Base-by-base conservation (phyloP, 257 asterid genomes). In the Solanum piurae region DNA sequence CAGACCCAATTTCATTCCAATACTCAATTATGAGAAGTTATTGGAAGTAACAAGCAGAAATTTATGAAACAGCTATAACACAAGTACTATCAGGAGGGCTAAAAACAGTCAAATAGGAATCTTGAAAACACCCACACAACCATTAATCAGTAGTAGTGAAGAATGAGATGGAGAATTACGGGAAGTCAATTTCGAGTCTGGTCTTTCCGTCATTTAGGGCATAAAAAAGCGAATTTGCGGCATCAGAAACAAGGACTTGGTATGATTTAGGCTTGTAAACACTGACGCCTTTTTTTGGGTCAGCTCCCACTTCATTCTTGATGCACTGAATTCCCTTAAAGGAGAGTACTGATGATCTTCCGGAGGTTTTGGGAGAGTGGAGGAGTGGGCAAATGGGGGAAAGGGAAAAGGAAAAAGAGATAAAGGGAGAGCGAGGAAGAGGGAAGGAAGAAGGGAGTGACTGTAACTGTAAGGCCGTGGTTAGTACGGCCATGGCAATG, bases 201-300 rank as follows among this genome's bases (percentile, higher is more conserved):
- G 44, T 91, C 90, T 91, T 97, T 52, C 98, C 99, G 5, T 97
- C 96, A 34, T 91, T 93, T 20, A 97, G 98, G 73, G 99, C 99
- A 86, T 84, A 90, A 91, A 62, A 90, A 31, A 97, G 98, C 68
- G 95, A 92, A 88, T 91, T 90, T 73, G 99, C 96, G 29, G 99
- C 99, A 90, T 97, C 99, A 5, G 96, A 83, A 9, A 92, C 96
- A 64, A 97, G 98, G 52, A 96, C 95, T 72, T 95, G 94, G 23
- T 97, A 97, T 1, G 99, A 95, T 80, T 82, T 94, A 85, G 99
- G 99, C 93, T 96, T 97, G 93, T 97, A 97, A 83, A 97, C 94
- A 7, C 99, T 87, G 44, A 97, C 99, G 2, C 99, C 99, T 55
- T 89, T 90, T 93, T 89, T 94, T 1, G 95, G 96, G 91, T 93